These are phyloP conservation scores for Fraxinus sp. DNA, from an alignment of 305 asterid genomes.

Conservation along the genomic window DNA sequence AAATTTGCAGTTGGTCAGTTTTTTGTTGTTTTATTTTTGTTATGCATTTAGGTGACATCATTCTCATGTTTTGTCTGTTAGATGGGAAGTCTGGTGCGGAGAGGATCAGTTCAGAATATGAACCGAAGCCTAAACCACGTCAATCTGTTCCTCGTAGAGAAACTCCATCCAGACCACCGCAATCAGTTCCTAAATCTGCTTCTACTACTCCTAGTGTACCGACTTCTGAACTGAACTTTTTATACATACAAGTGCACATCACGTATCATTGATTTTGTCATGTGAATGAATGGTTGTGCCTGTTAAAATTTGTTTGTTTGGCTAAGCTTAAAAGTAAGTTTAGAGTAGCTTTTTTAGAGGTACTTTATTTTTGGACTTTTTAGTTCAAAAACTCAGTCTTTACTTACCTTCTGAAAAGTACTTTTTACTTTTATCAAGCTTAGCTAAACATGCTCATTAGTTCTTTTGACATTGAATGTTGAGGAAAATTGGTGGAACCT, in stretches of 20 bases:
- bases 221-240: conserved; percentile 19
- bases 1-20: not conserved
- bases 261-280: not conserved
- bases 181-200: conserved; percentile 59
- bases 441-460: not conserved
- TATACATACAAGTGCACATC: not conserved
- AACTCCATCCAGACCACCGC: conserved; percentile 62
- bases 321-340: not conserved
- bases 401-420: not conserved
- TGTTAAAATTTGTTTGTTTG: not conserved
- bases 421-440: not conserved
- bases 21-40: not conserved
- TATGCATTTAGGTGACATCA: conserved; percentile 10
- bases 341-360: not conserved
- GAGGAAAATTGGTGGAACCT: not conserved
- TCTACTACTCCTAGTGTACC: conserved; percentile 74
- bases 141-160: conserved; percentile 53
- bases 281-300: not conserved
- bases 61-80: conserved; percentile 27
- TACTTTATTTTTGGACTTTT: not conserved
- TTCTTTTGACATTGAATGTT: not conserved
- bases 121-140: conserved; percentile 58
- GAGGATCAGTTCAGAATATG: conserved; percentile 56
- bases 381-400: not conserved
- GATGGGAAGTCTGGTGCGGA: conserved; percentile 79